Evolutionary conservation across 192 early-diverging fungal species (phyloP).

Genomic region (Powellomyces hirtus): DNA sequence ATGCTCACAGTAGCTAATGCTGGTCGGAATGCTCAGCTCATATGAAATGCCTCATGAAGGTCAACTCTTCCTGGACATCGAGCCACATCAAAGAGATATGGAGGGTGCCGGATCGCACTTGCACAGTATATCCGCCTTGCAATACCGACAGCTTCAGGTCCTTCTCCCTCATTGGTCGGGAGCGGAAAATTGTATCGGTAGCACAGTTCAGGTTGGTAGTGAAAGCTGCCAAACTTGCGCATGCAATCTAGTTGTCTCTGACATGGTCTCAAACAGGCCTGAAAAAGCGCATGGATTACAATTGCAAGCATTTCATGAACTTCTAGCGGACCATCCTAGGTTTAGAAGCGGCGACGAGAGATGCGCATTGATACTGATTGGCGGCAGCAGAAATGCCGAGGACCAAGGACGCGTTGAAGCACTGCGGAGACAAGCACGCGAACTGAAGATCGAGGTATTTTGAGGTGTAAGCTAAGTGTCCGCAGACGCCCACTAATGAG

Average conservation of each 20-base stretch:
- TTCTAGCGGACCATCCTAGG: constrained; percentile 63
- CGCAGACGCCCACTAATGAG: too few relatives aligned
- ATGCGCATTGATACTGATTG: constrained; percentile 74
- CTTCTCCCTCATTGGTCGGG: constrained; percentile 55
- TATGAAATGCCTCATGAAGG: constrained; percentile 16
- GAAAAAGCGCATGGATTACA: constrained; percentile 93
- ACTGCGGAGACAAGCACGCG: constrained; percentile 45
- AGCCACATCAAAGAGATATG: constrained; percentile 87
- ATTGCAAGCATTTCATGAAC: constrained; percentile 64
- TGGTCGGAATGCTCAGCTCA: too few relatives aligned
- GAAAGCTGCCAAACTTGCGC: background rate
- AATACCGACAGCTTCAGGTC: constrained; percentile 66
- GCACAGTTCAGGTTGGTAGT: constrained; percentile 80
- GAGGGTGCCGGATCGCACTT: constrained; percentile 52
- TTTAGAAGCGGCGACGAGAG: constrained; percentile 13
- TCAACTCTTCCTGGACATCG: constrained; percentile 95
- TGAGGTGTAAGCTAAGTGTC: too few relatives aligned
- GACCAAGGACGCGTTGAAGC: constrained; percentile 69
- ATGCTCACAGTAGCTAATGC: constrained; percentile 62
- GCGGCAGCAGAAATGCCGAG: constrained; percentile 76
- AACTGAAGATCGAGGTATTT: constrained; percentile 64
- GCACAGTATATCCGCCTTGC: constrained; percentile 91
- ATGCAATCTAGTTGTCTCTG: background rate
- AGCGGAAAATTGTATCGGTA: constrained; percentile 73
- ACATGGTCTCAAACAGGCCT: too few relatives aligned